Evolutionary conservation across 495 filamentous ascomycete species (phyloP).

Genomic region (Tuber aestivum): DNA sequence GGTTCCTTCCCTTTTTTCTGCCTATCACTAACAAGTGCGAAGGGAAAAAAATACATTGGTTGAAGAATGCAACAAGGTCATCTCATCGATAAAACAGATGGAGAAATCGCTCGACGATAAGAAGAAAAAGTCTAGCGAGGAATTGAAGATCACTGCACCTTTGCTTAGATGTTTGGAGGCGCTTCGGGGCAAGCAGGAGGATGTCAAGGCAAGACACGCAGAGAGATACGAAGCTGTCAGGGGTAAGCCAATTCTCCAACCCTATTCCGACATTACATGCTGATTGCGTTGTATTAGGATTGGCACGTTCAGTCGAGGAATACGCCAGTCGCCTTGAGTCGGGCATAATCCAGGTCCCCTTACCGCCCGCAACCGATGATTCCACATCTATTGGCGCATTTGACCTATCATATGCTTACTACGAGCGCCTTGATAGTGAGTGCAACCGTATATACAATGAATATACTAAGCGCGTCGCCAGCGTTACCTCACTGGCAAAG

Average conservation of each 20-base stretch:
- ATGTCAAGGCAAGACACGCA: slow-evolving; percentile 70
- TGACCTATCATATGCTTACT: slow-evolving; percentile 83
- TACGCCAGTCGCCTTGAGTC: slow-evolving; percentile 91
- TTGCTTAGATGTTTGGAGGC: slow-evolving; percentile 67
- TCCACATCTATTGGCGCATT: slow-evolving; percentile 72
- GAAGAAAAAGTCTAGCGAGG: slow-evolving; percentile 57
- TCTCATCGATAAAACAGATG: slow-evolving; percentile 85
- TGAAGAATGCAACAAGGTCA: slow-evolving; percentile 78
- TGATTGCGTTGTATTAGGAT: slow-evolving; percentile 53
- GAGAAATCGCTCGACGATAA: slow-evolving; percentile 77
- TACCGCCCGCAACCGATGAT: slow-evolving; percentile 73
- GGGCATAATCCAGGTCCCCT: slow-evolving; percentile 68
- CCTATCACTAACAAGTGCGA: slow-evolving; percentile 24
- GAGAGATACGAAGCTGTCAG: slow-evolving; percentile 92
- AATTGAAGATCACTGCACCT: slow-evolving; percentile 69
- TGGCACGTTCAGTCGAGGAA: slow-evolving; percentile 85
- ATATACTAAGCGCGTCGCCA: slow-evolving; percentile 70
- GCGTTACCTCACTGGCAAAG: slow-evolving; percentile 67
- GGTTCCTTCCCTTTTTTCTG: slow-evolving; percentile 35
- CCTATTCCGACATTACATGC: slow-evolving; percentile 4
- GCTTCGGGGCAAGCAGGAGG: slow-evolving; percentile 77
- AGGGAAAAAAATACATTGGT: slow-evolving; percentile 83
- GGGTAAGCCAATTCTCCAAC: slow-evolving; percentile 53
- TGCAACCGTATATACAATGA: slow-evolving; percentile 93
- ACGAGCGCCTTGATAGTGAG: slow-evolving; percentile 77